Evolutionary conservation across 495 filamentous ascomycete genomes (phyloP), one percentile per base, ranked within the genome.

Genomic region (Hypoxylon lenormandii): DNA sequence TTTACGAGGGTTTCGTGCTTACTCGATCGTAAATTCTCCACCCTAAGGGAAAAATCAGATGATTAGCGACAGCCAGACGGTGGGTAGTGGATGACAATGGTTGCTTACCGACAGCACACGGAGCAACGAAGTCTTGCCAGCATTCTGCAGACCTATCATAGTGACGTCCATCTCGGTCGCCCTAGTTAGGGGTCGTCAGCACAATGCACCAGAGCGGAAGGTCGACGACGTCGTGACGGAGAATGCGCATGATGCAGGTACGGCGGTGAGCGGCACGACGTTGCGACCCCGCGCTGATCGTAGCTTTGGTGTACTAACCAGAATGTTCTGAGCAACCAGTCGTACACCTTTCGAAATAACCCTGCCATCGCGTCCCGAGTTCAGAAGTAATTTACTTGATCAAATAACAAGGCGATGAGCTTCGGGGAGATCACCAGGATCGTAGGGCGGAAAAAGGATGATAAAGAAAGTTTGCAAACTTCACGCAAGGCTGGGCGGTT

Each of bases 111-210:
- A 93, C 63, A 98, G 82, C 61, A 98, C 95, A 55, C 94, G 87
- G 77, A 98, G 84, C 76, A 98, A 80, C 33, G 94, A 97, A 48
- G 95, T 98, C 81, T 98, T 98, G 64, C 95, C 95, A 53, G 95
- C 95, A 82, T 98, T 98, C 78, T 98, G 95, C 77, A 98, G 82
- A 21, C 95, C 95, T 82, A 98, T 96, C 92, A 98, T 97, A 65
- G 95, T 98, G 78, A 98, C 92, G 79, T 98, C 94, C 92, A 98
- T 97, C 85, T 98, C 95, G 38, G 92, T 97, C 62, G 94, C 92
- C 95, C 95, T 98, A 72, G 43, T 51, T 10, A 36, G 36, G 26
- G 59, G 56, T 42, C 22, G 62, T 80, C 74, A 80, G 72, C 71
- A 60, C n/a, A 38, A 26, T 65, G 61, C 51, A 58, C 56, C 48